phyloP scores from a whole-genome alignment of 352 stramenopile species.

The Globisporangium sylvaticum region DNA sequence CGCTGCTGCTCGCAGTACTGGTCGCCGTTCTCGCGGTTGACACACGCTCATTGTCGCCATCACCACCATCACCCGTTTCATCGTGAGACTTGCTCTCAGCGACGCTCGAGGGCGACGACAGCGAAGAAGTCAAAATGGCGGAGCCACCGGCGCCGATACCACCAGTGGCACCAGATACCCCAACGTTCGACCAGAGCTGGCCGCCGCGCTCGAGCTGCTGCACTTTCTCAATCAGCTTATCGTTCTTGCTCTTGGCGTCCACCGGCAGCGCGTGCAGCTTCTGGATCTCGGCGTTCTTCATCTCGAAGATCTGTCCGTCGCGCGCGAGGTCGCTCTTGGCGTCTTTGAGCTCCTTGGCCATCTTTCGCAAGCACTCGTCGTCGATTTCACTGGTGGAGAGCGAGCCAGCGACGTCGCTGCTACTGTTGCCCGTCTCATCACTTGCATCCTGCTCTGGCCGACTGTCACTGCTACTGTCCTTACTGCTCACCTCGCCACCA shows the following conservation, averaged over 20 bases:
- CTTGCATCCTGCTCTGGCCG: conserved; percentile 11
- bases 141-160: not conserved
- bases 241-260: conserved; percentile 71
- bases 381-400: conserved; percentile 1
- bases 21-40: conserved; percentile 4
- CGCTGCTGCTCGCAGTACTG: conserved; percentile 1
- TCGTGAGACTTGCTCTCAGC: conserved; percentile 11
- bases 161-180: not conserved
- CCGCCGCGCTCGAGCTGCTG: conserved; percentile 63
- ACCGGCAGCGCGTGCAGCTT: conserved; percentile 48
- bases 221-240: conserved; percentile 63
- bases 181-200: conserved; percentile 61
- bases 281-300: conserved; percentile 78
- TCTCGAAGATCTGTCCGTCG: conserved; percentile 84
- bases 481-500: conserved; percentile 20
- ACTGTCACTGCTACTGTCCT: not conserved
- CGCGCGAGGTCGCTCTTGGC: conserved; percentile 62
- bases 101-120: not conserved
- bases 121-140: not conserved
- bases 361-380: conserved; percentile 21
- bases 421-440: not conserved
- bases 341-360: conserved; percentile 56
- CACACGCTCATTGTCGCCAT: conserved; percentile 5
- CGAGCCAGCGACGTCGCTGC: not conserved
- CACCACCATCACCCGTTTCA: conserved; percentile 8